Conservation (phyloP, 2,329 filamentous ascomycete genomes). For the Ophiostoma piceae region DNA sequence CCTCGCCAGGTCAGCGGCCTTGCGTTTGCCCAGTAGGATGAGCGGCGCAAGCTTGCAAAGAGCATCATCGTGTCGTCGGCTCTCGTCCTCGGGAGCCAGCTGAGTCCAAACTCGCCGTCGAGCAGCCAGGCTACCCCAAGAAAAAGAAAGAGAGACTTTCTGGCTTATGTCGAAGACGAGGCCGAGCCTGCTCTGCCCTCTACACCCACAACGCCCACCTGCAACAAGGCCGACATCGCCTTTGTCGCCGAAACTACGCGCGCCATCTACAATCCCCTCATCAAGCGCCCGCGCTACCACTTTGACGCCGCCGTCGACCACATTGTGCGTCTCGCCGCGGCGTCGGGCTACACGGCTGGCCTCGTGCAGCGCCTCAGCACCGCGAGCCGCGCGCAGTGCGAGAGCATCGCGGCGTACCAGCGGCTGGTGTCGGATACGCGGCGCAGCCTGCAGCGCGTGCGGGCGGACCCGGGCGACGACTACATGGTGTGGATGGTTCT, state of each 20-base stretch:
- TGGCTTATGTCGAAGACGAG: not conserved
- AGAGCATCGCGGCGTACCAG: conserved; percentile 27
- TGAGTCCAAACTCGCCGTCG: not conserved
- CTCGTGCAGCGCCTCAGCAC: conserved; percentile 23
- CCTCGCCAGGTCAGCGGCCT: conserved; percentile 3
- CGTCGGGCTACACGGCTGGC: conserved; percentile 18
- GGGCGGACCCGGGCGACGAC: conserved; percentile 24
- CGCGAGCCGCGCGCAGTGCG: conserved; percentile 21
- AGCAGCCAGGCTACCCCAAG: not conserved
- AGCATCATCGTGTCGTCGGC: conserved; percentile 23
- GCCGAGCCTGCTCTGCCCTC: not conserved
- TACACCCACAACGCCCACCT: not conserved
- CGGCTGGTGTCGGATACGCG: conserved; percentile 20
- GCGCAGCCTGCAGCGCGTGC: conserved; percentile 22
- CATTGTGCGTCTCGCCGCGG: conserved; percentile 22
- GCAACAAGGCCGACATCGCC: not conserved
- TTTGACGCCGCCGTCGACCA: conserved; percentile 22
- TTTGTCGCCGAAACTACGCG: not conserved
- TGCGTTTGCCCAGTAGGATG: conserved; percentile 21
- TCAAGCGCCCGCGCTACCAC: conserved; percentile 21
- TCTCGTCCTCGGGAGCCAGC: not conserved
- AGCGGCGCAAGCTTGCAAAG: conserved; percentile 24
- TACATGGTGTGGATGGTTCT: conserved; percentile 24
- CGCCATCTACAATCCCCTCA: conserved; percentile 14
- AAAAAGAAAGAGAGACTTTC: not conserved